Evolutionary conservation across 495 filamentous ascomycete genomes (phyloP).

Genomic region (Trichoderma orchidacearum): DNA sequence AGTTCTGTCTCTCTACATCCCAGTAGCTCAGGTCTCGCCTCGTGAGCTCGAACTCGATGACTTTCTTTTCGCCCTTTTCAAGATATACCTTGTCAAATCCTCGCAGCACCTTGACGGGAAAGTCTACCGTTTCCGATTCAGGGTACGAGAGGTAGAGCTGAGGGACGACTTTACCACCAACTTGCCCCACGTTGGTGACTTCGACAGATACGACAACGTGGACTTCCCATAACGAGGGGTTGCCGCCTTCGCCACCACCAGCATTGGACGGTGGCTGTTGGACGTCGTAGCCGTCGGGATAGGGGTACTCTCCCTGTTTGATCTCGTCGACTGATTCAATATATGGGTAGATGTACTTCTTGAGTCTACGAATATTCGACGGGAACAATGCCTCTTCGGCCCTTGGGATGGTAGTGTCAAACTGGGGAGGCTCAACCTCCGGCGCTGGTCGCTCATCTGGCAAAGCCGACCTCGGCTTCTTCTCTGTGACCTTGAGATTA

Average conservation of each 20-base stretch:
- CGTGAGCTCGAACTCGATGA: conserved; percentile 57
- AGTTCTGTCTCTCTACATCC: conserved; percentile 67
- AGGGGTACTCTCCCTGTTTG: conserved; percentile 43
- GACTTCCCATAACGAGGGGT: conserved; percentile 66
- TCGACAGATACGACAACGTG: conserved; percentile 48
- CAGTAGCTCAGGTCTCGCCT: conserved; percentile 72
- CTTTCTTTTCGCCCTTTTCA: conserved; percentile 37
- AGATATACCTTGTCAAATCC: conserved; percentile 68
- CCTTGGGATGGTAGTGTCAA: conserved; percentile 40
- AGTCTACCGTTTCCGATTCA: conserved; percentile 45
- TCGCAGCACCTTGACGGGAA: conserved; percentile 61
- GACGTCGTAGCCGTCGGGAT: conserved; percentile 57
- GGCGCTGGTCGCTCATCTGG: conserved; percentile 44
- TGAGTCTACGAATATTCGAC: conserved; percentile 45
- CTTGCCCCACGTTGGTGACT: conserved; percentile 56
- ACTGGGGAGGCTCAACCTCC: conserved; percentile 45
- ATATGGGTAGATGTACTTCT: conserved; percentile 86
- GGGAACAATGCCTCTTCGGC: conserved; percentile 54
- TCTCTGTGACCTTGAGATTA: conserved; percentile 36
- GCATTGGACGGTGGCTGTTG: conserved; percentile 45
- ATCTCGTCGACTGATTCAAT: conserved; percentile 45
- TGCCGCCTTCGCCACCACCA: conserved; percentile 73
- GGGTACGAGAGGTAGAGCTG: conserved; percentile 79
- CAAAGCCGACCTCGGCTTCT: conserved; percentile 44
- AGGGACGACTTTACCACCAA: conserved; percentile 57